Base-by-base conservation (phyloP, 2,329 filamentous ascomycete genomes). In the Exophiala sp. region DNA sequence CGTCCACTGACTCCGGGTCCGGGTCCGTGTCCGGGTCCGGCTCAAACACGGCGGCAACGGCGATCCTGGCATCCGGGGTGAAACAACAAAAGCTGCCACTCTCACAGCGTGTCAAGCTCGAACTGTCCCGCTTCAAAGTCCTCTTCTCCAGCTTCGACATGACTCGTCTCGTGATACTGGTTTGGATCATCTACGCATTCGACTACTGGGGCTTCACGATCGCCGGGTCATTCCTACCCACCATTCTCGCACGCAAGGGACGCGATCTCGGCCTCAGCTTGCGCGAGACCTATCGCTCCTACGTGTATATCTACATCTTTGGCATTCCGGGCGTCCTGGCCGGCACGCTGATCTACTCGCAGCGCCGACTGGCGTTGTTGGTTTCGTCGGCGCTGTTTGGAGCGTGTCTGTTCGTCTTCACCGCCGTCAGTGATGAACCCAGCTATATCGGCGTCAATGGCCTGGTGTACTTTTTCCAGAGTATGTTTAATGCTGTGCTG, bases 381-480 rank as follows among this genome's bases (percentile, higher is more conserved):
- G 62, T 53, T 13, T 60, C 70, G 23, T 64, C 68, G 0, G 67
- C 72, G 11, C 73, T 75, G 52, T 65, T 74, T 41, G 64, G 61
- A 4, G 73, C 71, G 1, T 67, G 49, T 9, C 54, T 76, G 22
- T 64, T 68, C 21, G 52, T 72, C 14, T 76, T 76, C 62, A 66
- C 60, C 29, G 48, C 65, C 24, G 71, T 75, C 49, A 73, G 75
- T 52, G 67, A 63, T 10, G 63, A 70, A 19, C 68, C 70, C 16
- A 67, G 66, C 18, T 74, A 76, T 59, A 71, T 75, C 37, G 73
- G 72, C 6, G 62, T 77, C 35, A 76, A 74, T 57, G 65, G 69
- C 13, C 70, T 76, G 68, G 72, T 76, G 55, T 76, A 76, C 55
- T 74, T 76, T 54, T 75, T 76, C 62, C 74, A 77, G 57, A 65